Base-by-base conservation (phyloP, 1,139 yeast genomes). In the Diutina rugosa region DNA sequence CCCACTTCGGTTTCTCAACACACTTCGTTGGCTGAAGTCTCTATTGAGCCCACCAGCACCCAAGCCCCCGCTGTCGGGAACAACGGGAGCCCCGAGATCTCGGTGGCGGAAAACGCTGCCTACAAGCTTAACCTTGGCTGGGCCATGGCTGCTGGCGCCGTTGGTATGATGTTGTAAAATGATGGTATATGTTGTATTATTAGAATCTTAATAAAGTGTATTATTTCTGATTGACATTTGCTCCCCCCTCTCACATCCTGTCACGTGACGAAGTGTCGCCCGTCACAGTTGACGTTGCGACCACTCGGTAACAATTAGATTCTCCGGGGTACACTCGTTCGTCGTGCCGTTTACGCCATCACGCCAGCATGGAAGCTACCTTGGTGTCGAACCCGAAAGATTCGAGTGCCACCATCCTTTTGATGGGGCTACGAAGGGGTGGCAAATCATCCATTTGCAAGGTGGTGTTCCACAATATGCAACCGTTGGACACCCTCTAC, bases 391-490 rank as follows among this genome's bases (percentile, higher is more conserved):
- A 49, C 35, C 44, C 53, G 30, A 35, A 26, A 21, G 46, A 38
- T 44, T 18, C 55, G 26, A 82, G 82, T 66, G 91, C 91, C 29
- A 85, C 89, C 54, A 83, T 86, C 49, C 76, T 90, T 51, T 72
- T 90, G 59, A 89, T 90, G 97, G 97, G 97, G 0, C 77, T 90
- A 51, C 80, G 97, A 56, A 65, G 81, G 61, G 79, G 80, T 2
- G 98, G 98, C 16, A 91, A 91, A 68, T 87, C 96, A 9, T 89
- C 96, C 3, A 90, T 91, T 45, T 86, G 97, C 65, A 90, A 91
- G 68, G 98, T 93, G 29, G 96, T 93, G 1, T 93, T 93, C 70
- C 96, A 93, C 67, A 88, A 90, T 67, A 90, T 95, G 96, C 97
- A 90, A 66, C 98, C 99, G 1, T 73, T 91, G 59, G 98, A 93